Conservation (phyloP, 1,139 yeast genomes). For the Candida pseudoviswanathii region DNA sequence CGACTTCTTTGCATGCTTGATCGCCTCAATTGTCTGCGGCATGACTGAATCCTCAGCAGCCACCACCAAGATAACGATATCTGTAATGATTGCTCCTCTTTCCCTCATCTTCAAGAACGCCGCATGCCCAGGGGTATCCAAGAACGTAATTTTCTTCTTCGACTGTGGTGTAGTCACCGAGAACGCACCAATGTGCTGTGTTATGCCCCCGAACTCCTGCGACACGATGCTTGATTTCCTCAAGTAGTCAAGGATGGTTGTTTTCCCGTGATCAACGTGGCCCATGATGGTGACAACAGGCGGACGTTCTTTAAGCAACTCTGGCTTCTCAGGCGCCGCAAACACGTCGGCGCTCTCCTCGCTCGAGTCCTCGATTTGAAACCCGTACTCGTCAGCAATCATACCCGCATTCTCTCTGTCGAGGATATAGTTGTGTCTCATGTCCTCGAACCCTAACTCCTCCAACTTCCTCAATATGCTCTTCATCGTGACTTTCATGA, state of each 20-base stretch:
- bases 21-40: conserved; percentile 97
- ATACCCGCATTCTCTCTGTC: conserved; percentile 85
- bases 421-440: conserved; percentile 75
- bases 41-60: conserved; percentile 97
- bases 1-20: conserved; percentile 84
- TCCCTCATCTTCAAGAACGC: conserved; percentile 96
- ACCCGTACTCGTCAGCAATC: conserved; percentile 88
- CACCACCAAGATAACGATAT: conserved; percentile 89
- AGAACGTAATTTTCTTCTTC: conserved; percentile 76
- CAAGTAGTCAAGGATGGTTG: conserved; percentile 85
- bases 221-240: conserved; percentile 82
- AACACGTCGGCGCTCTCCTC: conserved; percentile 66
- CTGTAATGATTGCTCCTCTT: conserved; percentile 94
- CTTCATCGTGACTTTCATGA: conserved; percentile 65
- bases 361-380: conserved; percentile 62
- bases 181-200: conserved; percentile 98
- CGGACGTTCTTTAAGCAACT: conserved; percentile 65
- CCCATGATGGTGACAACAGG: conserved; percentile 99
- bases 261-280: conserved; percentile 98
- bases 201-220: conserved; percentile 93
- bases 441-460: conserved; percentile 74
- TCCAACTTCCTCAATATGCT: conserved; percentile 59
- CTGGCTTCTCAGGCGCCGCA: conserved; percentile 43
- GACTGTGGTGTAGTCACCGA: conserved; percentile 78
- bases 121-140: conserved; percentile 98